Evolutionary conservation across 352 stramenopile genomes (phyloP).

Genomic region (Blastocystis sp.): DNA sequence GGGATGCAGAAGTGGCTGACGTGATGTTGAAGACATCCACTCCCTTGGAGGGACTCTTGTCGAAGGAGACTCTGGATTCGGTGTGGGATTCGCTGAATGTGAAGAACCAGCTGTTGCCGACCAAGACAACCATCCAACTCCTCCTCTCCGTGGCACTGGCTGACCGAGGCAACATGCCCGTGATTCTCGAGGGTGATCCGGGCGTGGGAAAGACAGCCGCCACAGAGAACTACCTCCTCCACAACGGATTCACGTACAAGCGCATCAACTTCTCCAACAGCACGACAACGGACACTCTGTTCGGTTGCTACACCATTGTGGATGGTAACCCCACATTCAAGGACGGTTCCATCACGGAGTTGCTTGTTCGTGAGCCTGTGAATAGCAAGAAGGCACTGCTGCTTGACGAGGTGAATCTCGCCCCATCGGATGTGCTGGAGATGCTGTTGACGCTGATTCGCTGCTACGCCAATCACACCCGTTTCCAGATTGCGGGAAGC

Average conservation of each 20-base stretch:
- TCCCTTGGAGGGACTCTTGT: too few relatives aligned
- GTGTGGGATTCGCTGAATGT: too few relatives aligned
- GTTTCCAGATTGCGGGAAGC: constrained; percentile 18
- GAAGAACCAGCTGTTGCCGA: neutral
- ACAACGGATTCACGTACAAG: constrained; percentile 1
- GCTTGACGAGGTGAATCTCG: constrained; percentile 46
- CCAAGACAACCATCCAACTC: constrained; percentile 42
- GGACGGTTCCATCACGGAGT: constrained; percentile 17
- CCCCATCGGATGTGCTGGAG: constrained; percentile 50
- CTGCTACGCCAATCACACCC: constrained; percentile 9
- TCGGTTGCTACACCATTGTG: constrained; percentile 47
- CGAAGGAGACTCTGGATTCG: too few relatives aligned
- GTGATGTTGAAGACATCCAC: too few relatives aligned
- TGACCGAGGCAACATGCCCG: neutral
- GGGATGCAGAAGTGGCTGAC: too few relatives aligned
- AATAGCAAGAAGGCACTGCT: neutral
- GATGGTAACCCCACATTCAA: neutral
- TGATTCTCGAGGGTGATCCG: constrained; percentile 28
- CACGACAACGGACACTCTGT: constrained; percentile 38
- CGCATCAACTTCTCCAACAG: constrained; percentile 36
- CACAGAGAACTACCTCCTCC: constrained; percentile 2
- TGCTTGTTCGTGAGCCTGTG: neutral
- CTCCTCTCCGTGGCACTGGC: neutral
- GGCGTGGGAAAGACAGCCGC: constrained; percentile 24
- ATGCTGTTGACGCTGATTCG: constrained; percentile 21